Conservation (phyloP, 2,329 filamentous ascomycete species). For the Trichoderma sp. region DNA sequence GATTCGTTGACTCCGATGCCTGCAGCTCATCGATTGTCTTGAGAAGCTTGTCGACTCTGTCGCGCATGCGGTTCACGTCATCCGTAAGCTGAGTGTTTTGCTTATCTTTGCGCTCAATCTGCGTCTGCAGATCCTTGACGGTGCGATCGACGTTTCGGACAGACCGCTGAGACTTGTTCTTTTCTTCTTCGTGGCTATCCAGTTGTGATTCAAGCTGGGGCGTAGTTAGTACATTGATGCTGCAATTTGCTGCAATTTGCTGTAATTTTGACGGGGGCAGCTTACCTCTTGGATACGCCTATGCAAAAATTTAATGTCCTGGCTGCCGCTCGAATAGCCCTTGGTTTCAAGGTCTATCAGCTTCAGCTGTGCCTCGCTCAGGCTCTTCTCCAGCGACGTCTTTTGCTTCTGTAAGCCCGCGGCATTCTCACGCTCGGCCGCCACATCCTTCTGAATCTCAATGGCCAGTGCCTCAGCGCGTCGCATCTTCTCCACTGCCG, state of each 20-base stretch:
- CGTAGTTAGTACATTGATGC: slow-evolving; percentile 24
- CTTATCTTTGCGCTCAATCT: slow-evolving; percentile 92
- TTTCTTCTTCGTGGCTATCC: slow-evolving; percentile 75
- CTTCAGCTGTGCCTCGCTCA: slow-evolving; percentile 86
- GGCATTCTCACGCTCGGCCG: slow-evolving; percentile 76
- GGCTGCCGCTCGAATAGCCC: slow-evolving; percentile 88
- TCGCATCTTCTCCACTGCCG: slow-evolving; percentile 95
- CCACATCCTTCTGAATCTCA: slow-evolving; percentile 92
- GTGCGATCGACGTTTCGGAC: slow-evolving; percentile 90
- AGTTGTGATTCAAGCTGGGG: slow-evolving; percentile 79
- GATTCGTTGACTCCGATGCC: slow-evolving; percentile 74
- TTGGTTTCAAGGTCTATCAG: slow-evolving; percentile 95
- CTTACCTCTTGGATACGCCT: slow-evolving; percentile 88
- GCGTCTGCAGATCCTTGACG: slow-evolving; percentile 86
- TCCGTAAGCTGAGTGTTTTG: slow-evolving; percentile 76
- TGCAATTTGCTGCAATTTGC: no score
- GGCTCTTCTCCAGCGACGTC: slow-evolving; percentile 78
- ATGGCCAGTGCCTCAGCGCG: slow-evolving; percentile 81
- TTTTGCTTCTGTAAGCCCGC: slow-evolving; percentile 86
- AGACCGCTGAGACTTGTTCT: slow-evolving; percentile 77
- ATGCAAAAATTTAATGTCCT: slow-evolving; percentile 92
- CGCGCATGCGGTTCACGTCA: slow-evolving; percentile 78
- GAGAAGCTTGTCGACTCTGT: slow-evolving; percentile 87
- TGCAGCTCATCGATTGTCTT: slow-evolving; percentile 92
- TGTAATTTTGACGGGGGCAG: not conserved